A percentile compares a stretch with the other conserved stretches of the same genome.
Evolutionary conservation across 106 monocot genomes (phyloP).

Genomic region (Dendrobium nobile): DNA sequence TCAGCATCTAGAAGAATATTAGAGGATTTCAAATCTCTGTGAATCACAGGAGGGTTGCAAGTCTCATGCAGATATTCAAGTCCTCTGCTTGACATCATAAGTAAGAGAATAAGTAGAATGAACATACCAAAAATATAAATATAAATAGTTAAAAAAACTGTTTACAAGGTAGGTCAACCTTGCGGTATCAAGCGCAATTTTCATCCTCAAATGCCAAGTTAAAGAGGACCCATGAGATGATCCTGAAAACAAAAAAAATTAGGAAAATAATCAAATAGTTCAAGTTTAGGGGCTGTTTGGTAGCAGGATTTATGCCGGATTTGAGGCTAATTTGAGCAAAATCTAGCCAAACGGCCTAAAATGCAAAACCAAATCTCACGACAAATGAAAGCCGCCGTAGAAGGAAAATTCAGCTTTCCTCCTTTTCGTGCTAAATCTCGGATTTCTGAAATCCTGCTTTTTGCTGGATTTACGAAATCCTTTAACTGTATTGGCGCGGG

Average conservation of each 20-base stretch:
- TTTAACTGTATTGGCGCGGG: too few relatives aligned
- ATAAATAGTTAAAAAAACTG: background rate
- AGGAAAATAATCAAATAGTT: constrained; percentile 6
- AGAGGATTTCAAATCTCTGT: constrained; percentile 93
- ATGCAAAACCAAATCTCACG: too few relatives aligned
- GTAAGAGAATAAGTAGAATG: background rate
- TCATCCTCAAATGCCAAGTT: constrained; percentile 89
- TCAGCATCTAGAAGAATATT: constrained; percentile 86
- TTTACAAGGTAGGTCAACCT: constrained; percentile 37
- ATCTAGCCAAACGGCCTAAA: too few relatives aligned
- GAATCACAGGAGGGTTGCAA: constrained; percentile 69
- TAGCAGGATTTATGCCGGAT: too few relatives aligned
- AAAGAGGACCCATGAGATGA: constrained; percentile 57
- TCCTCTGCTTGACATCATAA: constrained; percentile 42
- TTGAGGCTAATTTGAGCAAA: too few relatives aligned
- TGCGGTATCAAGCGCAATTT: constrained; percentile 92
- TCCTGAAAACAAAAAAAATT: constrained; percentile 27
- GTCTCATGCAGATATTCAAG: constrained; percentile 92
- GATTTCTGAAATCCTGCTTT: too few relatives aligned
- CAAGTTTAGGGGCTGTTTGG: background rate
- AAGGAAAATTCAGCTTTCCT: too few relatives aligned
- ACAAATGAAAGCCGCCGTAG: too few relatives aligned
- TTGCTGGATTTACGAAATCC: too few relatives aligned
- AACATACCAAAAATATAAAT: background rate
- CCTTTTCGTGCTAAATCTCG: too few relatives aligned